Evolutionary conservation across 2,329 filamentous ascomycete genomes (phyloP), one percentile per base, ranked within the genome.

Genomic region (Xylaria multiplex): DNA sequence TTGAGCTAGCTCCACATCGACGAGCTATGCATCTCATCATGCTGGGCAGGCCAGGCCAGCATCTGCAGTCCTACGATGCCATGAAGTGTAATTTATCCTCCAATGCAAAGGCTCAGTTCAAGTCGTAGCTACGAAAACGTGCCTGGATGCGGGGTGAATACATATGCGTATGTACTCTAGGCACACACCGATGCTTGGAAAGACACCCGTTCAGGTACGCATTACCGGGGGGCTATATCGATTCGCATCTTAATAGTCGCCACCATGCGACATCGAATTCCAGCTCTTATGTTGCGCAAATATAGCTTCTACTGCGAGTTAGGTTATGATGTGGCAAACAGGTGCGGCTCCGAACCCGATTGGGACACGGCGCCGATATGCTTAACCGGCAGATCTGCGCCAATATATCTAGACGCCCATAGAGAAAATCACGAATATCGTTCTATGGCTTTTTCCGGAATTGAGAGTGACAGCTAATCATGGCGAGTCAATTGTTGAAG

Each of bases 341-440:
- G 56, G 7, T 19, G 37, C 60, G 50, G 52, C 30, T 67, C 55
- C 45, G 56, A 22, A 35, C 64, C 56, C 60, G 40, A 58, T 62
- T 50, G 65, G 70, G 67, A 70, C 62, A 69, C 30, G 48, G 3
- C 45, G 13, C 43, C 50, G 56, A 43, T 32, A 63, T 65, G 64
- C 65, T 48, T 62, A 59, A 24, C 49, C 30, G 52, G 35, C 24
- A 14, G 42, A 65, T 62, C 53, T 54, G 13, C 9, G 11, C 35
- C 35, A 22, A 16, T 19, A 40, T 46, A 46, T 48, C 43, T 9
- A 49, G 55, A 35, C 40, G 19, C 19, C 37, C 55, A 16, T 30
- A 35, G 22, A 6, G 43, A 37, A 19, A 42, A 40, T 24, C 19
- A 35, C 13, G 30, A 55, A 30, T 42, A 30, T 32, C 30, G 27